A percentile compares a stretch with the other conserved stretches of the same genome.
phyloP scores from a whole-genome alignment of 2,329 filamentous ascomycete species.

The Lasiodiplodia theobromae region DNA sequence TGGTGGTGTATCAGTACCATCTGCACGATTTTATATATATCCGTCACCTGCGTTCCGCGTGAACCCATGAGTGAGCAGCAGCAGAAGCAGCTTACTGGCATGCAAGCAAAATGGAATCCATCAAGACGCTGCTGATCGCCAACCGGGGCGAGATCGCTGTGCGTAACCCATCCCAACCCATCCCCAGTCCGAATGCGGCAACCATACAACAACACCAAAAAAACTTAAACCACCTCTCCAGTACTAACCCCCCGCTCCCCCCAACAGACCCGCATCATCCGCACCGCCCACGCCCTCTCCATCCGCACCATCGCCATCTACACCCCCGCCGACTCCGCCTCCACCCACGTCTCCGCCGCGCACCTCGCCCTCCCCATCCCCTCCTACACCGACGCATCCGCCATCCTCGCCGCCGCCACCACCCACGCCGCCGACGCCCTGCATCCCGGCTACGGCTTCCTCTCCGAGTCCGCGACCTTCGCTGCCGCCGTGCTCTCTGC shows the following conservation, averaged over 20 bases:
- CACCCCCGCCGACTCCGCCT: slow-evolving; percentile 62
- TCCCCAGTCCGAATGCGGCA: not conserved
- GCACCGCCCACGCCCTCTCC: slow-evolving; percentile 57
- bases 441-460: slow-evolving; percentile 72
- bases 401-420: slow-evolving; percentile 61
- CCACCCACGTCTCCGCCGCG: slow-evolving; percentile 63
- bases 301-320: slow-evolving; percentile 66
- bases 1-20: not conserved
- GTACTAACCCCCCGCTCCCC: too few species aligned
- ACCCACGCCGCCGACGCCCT: slow-evolving; percentile 61
- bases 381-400: slow-evolving; percentile 57
- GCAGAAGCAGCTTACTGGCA: not conserved
- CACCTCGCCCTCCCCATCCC: slow-evolving; percentile 58
- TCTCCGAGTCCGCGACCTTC: slow-evolving; percentile 70
- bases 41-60: not conserved
- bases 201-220: not conserved
- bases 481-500: slow-evolving; percentile 60
- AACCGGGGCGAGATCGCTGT: slow-evolving; percentile 67
- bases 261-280: slow-evolving; percentile 56
- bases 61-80: not conserved
- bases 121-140: slow-evolving; percentile 63
- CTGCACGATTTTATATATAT: not conserved
- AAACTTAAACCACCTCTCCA: not conserved
- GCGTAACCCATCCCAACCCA: not conserved
- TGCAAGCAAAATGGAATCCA: slow-evolving; percentile 45